These are phyloP conservation scores for Boletus bicolor DNA, from an alignment of 768 basidiomycete genomes.

Conservation along the genomic window DNA sequence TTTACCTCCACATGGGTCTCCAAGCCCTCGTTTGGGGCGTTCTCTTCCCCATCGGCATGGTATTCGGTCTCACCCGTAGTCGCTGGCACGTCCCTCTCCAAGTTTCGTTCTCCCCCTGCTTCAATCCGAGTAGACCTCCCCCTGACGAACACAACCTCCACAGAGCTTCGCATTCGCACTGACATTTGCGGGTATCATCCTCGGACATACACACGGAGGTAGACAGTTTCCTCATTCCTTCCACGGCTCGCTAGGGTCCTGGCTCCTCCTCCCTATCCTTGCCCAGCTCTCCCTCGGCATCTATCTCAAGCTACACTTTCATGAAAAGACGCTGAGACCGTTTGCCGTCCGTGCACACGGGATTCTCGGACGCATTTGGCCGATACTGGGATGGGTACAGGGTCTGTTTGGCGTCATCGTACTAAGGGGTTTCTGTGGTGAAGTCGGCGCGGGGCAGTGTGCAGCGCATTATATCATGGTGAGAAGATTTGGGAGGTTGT, in stretches of 20 bases:
- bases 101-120: constrained; percentile 24
- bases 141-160: not conserved
- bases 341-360: constrained; percentile 71
- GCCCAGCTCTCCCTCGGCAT: constrained; percentile 71
- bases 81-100: constrained; percentile 91
- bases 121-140: not conserved
- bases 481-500: constrained; percentile 6
- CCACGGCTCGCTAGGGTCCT: constrained; percentile 63
- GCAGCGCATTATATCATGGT: constrained; percentile 85
- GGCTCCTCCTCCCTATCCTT: constrained; percentile 56
- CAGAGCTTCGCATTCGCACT: constrained; percentile 67
- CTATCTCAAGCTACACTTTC: constrained; percentile 90
- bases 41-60: constrained; percentile 83
- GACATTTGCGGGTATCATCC: constrained; percentile 68
- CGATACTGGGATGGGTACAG: constrained; percentile 84
- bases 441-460: constrained; percentile 70
- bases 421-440: constrained; percentile 78
- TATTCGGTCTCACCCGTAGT: constrained; percentile 70
- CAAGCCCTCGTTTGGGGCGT: constrained; percentile 83
- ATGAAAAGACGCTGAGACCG: constrained; percentile 71
- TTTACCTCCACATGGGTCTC: constrained; percentile 80
- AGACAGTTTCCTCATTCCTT: constrained; percentile 70
- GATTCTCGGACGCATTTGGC: constrained; percentile 79
- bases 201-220: constrained; percentile 87
- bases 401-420: constrained; percentile 83